phyloP scores from a whole-genome alignment of 2,329 filamentous ascomycete genomes.

The Cercospora sojina region DNA sequence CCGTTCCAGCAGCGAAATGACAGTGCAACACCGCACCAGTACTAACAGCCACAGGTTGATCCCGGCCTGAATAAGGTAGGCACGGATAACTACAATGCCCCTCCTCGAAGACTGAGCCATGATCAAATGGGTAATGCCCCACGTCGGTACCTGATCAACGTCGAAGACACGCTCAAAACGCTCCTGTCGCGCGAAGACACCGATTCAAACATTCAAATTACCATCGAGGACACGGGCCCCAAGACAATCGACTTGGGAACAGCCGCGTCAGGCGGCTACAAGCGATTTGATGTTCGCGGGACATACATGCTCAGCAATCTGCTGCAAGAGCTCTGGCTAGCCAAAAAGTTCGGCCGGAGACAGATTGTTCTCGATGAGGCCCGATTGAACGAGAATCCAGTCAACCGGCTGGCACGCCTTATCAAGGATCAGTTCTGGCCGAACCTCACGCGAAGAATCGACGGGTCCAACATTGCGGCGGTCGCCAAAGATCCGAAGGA shows the following conservation, averaged over 20 bases:
- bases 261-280: conserved; percentile 79
- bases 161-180: conserved; percentile 76
- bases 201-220: conserved; percentile 93
- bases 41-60: conserved; percentile 27
- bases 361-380: conserved; percentile 89
- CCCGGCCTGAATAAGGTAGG: conserved; percentile 22
- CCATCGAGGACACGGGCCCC: conserved; percentile 90
- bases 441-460: conserved; percentile 82
- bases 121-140: conserved; percentile 70
- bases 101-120: conserved; percentile 43
- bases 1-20: neutral
- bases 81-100: conserved; percentile 25
- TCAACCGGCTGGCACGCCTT: conserved; percentile 79
- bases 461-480: conserved; percentile 80
- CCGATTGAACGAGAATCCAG: conserved; percentile 91
- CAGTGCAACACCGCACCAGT: neutral
- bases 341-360: conserved; percentile 84
- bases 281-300: conserved; percentile 85
- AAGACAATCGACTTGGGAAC: conserved; percentile 89
- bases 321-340: conserved; percentile 88
- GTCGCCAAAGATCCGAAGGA: conserved; percentile 92
- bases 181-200: conserved; percentile 86
- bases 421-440: conserved; percentile 93
- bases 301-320: conserved; percentile 98
- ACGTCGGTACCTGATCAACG: conserved; percentile 81